Evolutionary conservation across 495 filamentous ascomycete species (phyloP).

Genomic region (Lasiosphaeriaceae sp.): DNA sequence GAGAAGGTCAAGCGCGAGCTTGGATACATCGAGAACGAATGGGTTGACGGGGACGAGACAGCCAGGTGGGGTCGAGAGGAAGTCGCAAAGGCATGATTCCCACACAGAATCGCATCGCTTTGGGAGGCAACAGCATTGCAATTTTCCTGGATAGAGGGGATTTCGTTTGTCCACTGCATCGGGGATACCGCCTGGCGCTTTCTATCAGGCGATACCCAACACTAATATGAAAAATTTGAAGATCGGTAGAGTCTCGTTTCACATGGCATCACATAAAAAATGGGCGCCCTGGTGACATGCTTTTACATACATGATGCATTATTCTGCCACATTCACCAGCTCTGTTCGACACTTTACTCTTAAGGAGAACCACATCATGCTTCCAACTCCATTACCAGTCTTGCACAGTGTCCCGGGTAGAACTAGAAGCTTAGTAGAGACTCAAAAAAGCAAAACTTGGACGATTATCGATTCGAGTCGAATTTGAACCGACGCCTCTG

Average conservation of each 20-base stretch:
- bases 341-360: background rate
- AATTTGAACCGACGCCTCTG: background rate
- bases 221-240: no score
- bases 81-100: background rate
- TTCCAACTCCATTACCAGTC: background rate
- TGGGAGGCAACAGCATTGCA: background rate
- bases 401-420: background rate
- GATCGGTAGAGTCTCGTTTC: no score
- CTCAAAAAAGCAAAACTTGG: background rate
- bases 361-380: background rate
- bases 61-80: conserved; percentile 64
- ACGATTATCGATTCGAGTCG: background rate
- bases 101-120: background rate
- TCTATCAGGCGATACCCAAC: no score
- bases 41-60: conserved; percentile 80
- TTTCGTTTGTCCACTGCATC: background rate
- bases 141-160: background rate
- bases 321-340: no score
- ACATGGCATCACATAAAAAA: no score
- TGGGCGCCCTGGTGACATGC: no score
- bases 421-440: background rate
- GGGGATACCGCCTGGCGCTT: no score
- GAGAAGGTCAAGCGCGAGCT: conserved; percentile 77
- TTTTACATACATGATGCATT: no score
- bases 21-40: conserved; percentile 79